A percentile compares a stretch with the other conserved stretches of the same genome.
Conservation (phyloP, 2,329 filamentous ascomycete species). For the Trichoderma koningii region DNA sequence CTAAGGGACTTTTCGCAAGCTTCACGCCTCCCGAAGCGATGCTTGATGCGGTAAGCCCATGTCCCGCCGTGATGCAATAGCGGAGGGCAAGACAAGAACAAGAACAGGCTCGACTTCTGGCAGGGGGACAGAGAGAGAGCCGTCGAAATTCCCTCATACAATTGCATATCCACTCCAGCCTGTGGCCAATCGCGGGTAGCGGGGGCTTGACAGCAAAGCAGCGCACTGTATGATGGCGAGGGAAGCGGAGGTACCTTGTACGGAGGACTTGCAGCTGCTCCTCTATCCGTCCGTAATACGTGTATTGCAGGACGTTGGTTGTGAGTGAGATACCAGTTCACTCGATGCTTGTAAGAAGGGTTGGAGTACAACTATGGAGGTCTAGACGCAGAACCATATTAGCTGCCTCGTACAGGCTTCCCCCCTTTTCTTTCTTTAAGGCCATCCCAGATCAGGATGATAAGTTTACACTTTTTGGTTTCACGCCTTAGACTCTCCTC, state of each 20-base stretch:
- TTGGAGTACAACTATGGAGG: too few species aligned
- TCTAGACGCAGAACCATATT: too few species aligned
- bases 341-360: too few species aligned
- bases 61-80: conserved; percentile 25
- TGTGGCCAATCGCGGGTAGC: conserved; percentile 10
- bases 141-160: conserved; percentile 27
- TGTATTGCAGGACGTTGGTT: conserved; percentile 8
- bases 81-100: background rate
- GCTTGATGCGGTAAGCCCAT: conserved; percentile 25
- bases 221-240: conserved; percentile 13
- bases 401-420: background rate
- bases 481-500: conserved; percentile 2
- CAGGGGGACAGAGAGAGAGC: background rate
- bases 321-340: conserved; percentile 5
- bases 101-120: background rate
- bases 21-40: conserved; percentile 12
- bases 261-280: conserved; percentile 1
- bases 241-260: background rate
- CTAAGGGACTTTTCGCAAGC: background rate
- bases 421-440: background rate
- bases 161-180: conserved; percentile 25
- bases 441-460: conserved; percentile 26
- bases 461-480: conserved; percentile 17
- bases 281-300: background rate
- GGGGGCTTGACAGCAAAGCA: background rate